Evolutionary conservation across 139 green algal species (phyloP), one percentile per base, ranked within the genome.

Genomic region (Coccomyxa sp.): DNA sequence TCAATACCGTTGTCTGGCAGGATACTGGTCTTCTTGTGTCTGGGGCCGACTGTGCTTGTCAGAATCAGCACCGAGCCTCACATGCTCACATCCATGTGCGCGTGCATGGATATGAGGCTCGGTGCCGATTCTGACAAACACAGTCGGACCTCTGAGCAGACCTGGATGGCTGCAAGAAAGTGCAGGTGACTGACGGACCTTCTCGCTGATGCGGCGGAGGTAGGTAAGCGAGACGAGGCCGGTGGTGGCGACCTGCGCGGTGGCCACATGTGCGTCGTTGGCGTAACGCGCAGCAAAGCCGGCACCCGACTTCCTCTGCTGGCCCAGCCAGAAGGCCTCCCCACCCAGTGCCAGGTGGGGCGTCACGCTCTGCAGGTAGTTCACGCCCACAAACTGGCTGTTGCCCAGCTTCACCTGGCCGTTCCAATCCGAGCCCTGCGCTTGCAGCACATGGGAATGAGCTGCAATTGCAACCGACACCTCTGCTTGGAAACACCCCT

Each of bases 321-420:
- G 86, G 15, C 92, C 91, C 77, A 99, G 91, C 83, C 90, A 99
- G 87, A 99, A 99, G 66, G 95, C 91, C 89, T 99, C 97, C 15
- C 93, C 94, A 38, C 90, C 96, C 83, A 92, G 89, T 58, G 85
- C 85, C 51, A 98, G 85, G 21, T 85, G 89, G 18, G 91, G 93
- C 0, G 95, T 98, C 68, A 99, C 88, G 58, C 91, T 97, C 91
- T 99, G 96, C 82, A 98, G 94, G 87, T 98, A 98, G 89, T 98
- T 98, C 15, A 94, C 68, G 0, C 93, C 93, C 76, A 96, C 94
- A 88, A 99, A 99, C 58, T 91, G 88, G n/a, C 92, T 93, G 80
- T 91, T 97, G 67, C 97, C 97, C n/a, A 95, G 79, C 90, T 99
- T 99, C 59, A 98, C 17, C 93, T 99, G 96, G 15, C 90, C 92